These are phyloP conservation scores for Kazachstania psychrophila DNA, from an alignment of 805 yeast species.

Conservation along the genomic window DNA sequence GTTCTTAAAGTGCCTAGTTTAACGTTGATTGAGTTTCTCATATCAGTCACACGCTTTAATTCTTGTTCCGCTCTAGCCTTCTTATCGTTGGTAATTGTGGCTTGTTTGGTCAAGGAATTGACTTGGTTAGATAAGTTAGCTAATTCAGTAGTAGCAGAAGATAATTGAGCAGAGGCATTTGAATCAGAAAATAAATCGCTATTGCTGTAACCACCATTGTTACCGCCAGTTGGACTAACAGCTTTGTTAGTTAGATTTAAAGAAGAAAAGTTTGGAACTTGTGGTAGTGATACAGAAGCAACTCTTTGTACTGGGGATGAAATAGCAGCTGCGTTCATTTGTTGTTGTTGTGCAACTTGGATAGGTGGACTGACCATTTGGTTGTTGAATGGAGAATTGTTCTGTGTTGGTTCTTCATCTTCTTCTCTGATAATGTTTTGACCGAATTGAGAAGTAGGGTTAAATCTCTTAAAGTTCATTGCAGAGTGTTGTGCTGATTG, in stretches of 20 bases:
- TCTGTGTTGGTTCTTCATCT: slow-evolving; percentile 20
- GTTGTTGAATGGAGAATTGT: neutral
- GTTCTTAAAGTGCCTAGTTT: slow-evolving; percentile 58
- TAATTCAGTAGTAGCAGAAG: slow-evolving; percentile 74
- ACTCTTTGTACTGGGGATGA: slow-evolving; percentile 35
- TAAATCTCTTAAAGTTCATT: slow-evolving; percentile 41
- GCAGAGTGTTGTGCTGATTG: slow-evolving; percentile 14
- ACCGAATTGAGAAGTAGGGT: slow-evolving; percentile 81
- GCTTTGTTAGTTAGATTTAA: slow-evolving; percentile 4
- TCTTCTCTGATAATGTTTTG: slow-evolving; percentile 46
- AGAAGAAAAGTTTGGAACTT: slow-evolving; percentile 28
- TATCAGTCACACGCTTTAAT: slow-evolving; percentile 52
- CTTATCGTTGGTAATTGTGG: slow-evolving; percentile 58
- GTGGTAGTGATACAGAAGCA: slow-evolving; percentile 27
- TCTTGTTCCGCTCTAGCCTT: slow-evolving; percentile 71
- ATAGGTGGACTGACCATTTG: neutral
- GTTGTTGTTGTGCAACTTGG: slow-evolving; percentile 10
- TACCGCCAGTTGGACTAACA: slow-evolving; percentile 5
- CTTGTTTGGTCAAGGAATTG: slow-evolving; percentile 66
- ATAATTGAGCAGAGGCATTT: slow-evolving; percentile 56
- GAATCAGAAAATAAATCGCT: slow-evolving; percentile 49
- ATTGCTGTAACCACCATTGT: slow-evolving; percentile 20
- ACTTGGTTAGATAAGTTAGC: slow-evolving; percentile 83
- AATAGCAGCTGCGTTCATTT: slow-evolving; percentile 7
- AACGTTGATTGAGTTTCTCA: slow-evolving; percentile 64